Base-by-base conservation (phyloP, 2,329 filamentous ascomycete species). In the Colletotrichum tropicicola region DNA sequence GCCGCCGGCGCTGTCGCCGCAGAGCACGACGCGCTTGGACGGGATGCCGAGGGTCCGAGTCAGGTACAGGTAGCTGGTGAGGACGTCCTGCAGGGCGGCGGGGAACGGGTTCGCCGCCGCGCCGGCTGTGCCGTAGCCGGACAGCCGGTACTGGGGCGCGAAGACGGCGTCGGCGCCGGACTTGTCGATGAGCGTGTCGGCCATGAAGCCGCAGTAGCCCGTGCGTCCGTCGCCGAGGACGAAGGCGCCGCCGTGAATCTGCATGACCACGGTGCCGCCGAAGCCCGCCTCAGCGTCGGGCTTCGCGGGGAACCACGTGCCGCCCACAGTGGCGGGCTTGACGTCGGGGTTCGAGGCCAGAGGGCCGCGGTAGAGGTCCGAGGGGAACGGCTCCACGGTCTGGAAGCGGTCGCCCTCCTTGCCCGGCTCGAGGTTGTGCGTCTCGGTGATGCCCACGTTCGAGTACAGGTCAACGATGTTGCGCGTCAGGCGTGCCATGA, bases 221-320 rank as follows among this genome's bases (percentile, higher is more conserved):
- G 75, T 74, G 10, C 75, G 74, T 3, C 75, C 74, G 28, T 70
- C 68, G 10, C 74, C 73, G 13, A 77, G 65, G 13, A 74, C 72
- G 61, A 70, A 77, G 19, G 68, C 75, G 8, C 75, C 74, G 23
- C 75, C 75, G 57, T 77, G 75, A 43, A 77, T 69, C 41, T 77
- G 75, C 28, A 77, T 66, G 8, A 66, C 66, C 6, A 73, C 68
- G 39, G n/a, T 32, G 58, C 58, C 58, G 13, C 37, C 15, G 45
- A 60, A 12, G 67, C 66, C 13, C 23, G 37, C 47, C 23, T 55
- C 58, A 15, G 47, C 30, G 19, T 60, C 49, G 6, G 70, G 69
- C 19, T 53, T 52, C 23, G 63, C 60, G 4, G 71, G 71, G 9
- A 70, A 71, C 71, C 71, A 73, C 4, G 70, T 72, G 23, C 65